Percentiles rank a stretch among this genome's conserved stretches.
Conservation (phyloP, 257 asterid species). For the Gentiana straminea region DNA sequence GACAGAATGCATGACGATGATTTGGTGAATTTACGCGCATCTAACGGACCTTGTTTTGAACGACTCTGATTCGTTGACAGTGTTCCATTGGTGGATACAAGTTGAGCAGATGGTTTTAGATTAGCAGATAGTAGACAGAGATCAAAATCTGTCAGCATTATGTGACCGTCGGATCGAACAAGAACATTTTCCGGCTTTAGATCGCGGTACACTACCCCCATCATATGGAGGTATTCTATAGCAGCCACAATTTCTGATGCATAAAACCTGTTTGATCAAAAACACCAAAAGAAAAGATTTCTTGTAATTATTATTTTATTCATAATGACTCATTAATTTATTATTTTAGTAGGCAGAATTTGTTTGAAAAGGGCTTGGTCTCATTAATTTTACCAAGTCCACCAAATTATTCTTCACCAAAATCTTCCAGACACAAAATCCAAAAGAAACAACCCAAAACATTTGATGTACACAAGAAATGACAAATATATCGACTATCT, state of each 20-base stretch:
- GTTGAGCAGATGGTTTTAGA: slow-evolving; percentile 33
- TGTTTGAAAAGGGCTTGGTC: no score
- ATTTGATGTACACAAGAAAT: no score
- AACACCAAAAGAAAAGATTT: not conserved
- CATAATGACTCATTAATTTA: no score
- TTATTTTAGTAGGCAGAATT: no score
- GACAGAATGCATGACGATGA: slow-evolving; percentile 34
- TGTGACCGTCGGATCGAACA: slow-evolving; percentile 60
- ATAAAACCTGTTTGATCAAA: slow-evolving; percentile 38
- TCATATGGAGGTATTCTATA: slow-evolving; percentile 67
- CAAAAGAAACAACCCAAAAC: not conserved
- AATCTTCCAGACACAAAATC: no score
- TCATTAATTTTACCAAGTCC: no score
- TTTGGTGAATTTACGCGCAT: slow-evolving; percentile 14
- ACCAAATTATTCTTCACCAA: no score
- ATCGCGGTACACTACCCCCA: slow-evolving; percentile 58
- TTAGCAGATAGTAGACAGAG: slow-evolving; percentile 46
- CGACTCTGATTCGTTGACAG: slow-evolving; percentile 4
- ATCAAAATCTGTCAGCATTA: slow-evolving; percentile 74
- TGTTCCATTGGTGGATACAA: slow-evolving; percentile 19
- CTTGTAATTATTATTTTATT: no score
- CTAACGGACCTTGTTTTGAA: not conserved
- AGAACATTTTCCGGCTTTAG: slow-evolving; percentile 74
- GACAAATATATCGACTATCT: no score
- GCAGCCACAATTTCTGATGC: slow-evolving; percentile 80